Evolutionary conservation across 2,329 filamentous ascomycete genomes (phyloP).

Genomic region (Berkeleyomyces basicola): DNA sequence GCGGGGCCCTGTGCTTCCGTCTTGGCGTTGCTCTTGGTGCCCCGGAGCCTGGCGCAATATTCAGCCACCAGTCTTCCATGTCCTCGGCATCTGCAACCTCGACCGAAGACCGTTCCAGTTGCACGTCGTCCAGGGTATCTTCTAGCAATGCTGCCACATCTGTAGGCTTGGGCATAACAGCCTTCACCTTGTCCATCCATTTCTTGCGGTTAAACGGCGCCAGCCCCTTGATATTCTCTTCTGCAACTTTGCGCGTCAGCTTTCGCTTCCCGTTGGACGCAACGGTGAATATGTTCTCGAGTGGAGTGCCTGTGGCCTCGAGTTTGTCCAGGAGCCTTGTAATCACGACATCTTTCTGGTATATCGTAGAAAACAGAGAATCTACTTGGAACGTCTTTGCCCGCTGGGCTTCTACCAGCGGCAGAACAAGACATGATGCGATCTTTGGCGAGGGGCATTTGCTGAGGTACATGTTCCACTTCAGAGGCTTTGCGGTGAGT

Average conservation of each 20-base stretch:
- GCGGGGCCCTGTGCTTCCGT: not conserved
- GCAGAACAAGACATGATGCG: conserved; percentile 33
- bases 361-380: conserved; percentile 27
- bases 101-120: not conserved
- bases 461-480: conserved; percentile 46
- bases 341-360: conserved; percentile 36
- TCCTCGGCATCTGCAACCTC: not conserved
- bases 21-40: not conserved
- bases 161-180: not conserved
- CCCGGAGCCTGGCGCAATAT: conserved; percentile 1
- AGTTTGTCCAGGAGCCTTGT: conserved; percentile 36
- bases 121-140: conserved; percentile 3
- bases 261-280: conserved; percentile 31
- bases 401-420: conserved; percentile 32
- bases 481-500: conserved; percentile 29
- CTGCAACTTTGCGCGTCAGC: conserved; percentile 27
- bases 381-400: conserved; percentile 25
- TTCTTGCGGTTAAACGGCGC: conserved; percentile 25
- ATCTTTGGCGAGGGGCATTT: conserved; percentile 28
- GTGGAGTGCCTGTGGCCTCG: conserved; percentile 31
- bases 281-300: conserved; percentile 37
- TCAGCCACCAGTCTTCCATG: conserved; percentile 9
- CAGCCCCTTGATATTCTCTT: conserved; percentile 34
- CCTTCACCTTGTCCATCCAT: not conserved
- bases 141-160: not conserved